A percentile compares a stretch with the other conserved stretches of the same genome.
These are phyloP conservation scores for Podaxis rugospora DNA, from an alignment of 768 basidiomycete species.

Conservation along the genomic window DNA sequence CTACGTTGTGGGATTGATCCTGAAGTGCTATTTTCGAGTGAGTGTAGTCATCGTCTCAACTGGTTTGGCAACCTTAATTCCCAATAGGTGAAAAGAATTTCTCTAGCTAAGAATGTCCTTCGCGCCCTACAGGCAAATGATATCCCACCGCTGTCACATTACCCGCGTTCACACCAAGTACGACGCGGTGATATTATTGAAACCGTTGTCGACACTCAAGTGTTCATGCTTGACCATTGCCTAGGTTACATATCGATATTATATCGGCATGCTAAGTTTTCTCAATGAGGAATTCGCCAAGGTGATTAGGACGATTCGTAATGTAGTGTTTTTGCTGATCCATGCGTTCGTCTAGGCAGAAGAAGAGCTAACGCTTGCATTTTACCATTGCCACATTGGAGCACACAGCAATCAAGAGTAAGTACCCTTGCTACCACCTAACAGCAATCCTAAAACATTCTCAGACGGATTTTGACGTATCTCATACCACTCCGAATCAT, in stretches of 20 bases:
- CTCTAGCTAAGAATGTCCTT: constrained; percentile 87
- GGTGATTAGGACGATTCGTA: constrained; percentile 30
- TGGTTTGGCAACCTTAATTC: not conserved
- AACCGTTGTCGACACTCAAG: not conserved
- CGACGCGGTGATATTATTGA: constrained; percentile 2
- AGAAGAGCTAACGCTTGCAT: constrained; percentile 81
- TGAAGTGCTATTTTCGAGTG: constrained; percentile 94
- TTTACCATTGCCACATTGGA: constrained; percentile 72
- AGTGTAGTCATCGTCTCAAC: constrained; percentile 25
- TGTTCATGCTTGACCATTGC: constrained; percentile 14
- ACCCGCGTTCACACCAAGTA: constrained; percentile 86
- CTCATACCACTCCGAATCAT: constrained; percentile 87
- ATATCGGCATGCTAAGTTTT: constrained; percentile 92
- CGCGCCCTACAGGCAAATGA: constrained; percentile 86
- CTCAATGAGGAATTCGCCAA: constrained; percentile 88
- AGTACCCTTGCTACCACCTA: constrained; percentile 18
- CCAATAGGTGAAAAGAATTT: constrained; percentile 80
- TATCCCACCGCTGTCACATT: constrained; percentile 70
- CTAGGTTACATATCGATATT: constrained; percentile 92
- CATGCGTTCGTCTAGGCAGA: constrained; percentile 51
- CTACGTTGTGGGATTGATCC: constrained; percentile 82
- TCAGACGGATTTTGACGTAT: constrained; percentile 85
- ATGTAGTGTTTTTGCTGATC: constrained; percentile 4
- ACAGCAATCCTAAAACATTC: not conserved
- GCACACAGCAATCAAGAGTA: constrained; percentile 82